Evolutionary conservation across 2,329 filamentous ascomycete species (phyloP), one percentile per base, ranked within the genome.

Genomic region (Sclerotinia sclerotiorum): DNA sequence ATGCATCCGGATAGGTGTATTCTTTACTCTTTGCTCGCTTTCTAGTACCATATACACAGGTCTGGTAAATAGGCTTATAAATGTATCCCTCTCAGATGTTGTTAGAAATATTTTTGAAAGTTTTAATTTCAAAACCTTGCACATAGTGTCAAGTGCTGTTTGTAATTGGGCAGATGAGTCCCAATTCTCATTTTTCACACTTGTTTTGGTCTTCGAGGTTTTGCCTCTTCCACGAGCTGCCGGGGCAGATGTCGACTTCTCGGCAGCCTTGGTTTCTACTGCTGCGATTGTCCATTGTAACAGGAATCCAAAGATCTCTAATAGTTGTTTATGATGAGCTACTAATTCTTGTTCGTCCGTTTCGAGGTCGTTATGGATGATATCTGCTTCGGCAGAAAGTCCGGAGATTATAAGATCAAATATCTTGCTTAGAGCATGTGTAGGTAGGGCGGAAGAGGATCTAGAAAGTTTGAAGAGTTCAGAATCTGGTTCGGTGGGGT

Each of bases 1-100:
- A 80, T 98, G 94, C 92, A 98, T 98, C 60, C 94, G 88, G 70
- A 98, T 94, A 5, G 90, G 84, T 35, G 89, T 95, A 75, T 86
- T 91, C 83, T 98, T 99, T 72, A 94, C 90, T 70, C 95, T 87
- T 77, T 94, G 90, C 79, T 99, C 95, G 79, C 91, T 97, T 81
- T 99, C 95, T 54, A 99, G 84, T 32, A 99, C 87, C 80, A 97
- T 87, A 79, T 98, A 99, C 15, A 97, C 91, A 1, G 95, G 94
- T 51, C 95, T 87, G 0, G 95, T 98, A 74, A 99, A 90, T 0
- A 99, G 84, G 66, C 91, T 89, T 70, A 99, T 90, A 75, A 99
- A 97, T 0, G 93, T 97, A 77, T 99, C 95, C 70, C 94, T 87
- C 80, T 99, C 95, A 60, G 94, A 97, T 0, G 95, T 99, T 0